Percentiles rank a stretch among this genome's conserved stretches.
phyloP scores from a whole-genome alignment of 495 filamentous ascomycete species.

The Annulohypoxylon nitens region DNA sequence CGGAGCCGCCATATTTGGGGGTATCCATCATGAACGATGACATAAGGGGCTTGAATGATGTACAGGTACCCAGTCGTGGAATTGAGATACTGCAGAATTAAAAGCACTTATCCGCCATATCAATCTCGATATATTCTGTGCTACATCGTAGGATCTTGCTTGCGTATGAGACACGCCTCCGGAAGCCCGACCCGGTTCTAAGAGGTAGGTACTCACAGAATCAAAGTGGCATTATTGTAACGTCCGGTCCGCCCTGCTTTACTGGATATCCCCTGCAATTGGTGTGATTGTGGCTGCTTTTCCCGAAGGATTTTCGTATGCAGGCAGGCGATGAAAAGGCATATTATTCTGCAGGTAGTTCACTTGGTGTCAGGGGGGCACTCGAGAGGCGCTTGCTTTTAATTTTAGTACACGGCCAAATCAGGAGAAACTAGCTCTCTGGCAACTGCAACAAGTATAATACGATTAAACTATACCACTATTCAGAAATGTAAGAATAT shows the following conservation, averaged over 20 bases:
- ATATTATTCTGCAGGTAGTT: neutral
- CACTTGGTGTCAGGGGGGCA: neutral
- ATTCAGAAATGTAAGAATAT: neutral
- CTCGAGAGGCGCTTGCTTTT: neutral
- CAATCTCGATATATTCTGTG: neutral
- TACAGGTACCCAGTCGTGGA: no score
- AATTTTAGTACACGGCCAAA: neutral
- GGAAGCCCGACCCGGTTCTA: neutral
- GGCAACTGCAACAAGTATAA: neutral
- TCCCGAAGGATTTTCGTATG: conserved; percentile 6
- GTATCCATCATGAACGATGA: no score
- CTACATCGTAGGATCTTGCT: neutral
- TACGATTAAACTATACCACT: neutral
- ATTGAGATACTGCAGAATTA: no score
- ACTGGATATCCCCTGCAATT: neutral
- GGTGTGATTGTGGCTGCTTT: conserved; percentile 12
- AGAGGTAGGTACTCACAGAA: neutral
- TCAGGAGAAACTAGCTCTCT: neutral
- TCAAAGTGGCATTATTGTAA: neutral
- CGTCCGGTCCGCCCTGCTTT: neutral
- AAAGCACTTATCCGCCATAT: neutral
- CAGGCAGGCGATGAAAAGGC: neutral
- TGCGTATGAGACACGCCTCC: neutral
- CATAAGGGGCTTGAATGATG: no score
- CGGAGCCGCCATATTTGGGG: no score